Conservation (phyloP, 176 grass and related monocot species). For the Elaeis guineensis region DNA sequence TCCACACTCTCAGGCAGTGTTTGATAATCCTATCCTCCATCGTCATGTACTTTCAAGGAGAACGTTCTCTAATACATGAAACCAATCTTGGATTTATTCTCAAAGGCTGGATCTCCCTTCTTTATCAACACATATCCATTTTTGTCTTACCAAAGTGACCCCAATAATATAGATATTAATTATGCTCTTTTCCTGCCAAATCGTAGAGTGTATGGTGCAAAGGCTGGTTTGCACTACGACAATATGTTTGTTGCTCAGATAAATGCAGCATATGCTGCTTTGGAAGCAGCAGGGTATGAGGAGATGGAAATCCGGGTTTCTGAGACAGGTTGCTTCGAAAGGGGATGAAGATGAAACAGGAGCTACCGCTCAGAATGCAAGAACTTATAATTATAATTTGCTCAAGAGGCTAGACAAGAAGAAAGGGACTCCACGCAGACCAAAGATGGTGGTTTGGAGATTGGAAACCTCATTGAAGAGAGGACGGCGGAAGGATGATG, state of each 20-base stretch:
- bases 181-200: slow-evolving; percentile 82
- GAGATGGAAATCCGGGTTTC: slow-evolving; percentile 65
- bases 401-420: slow-evolving; percentile 40
- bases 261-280: slow-evolving; percentile 69
- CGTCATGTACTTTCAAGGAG: slow-evolving; percentile 46
- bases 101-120: slow-evolving; percentile 72
- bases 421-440: slow-evolving; percentile 63
- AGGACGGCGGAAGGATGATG: no score
- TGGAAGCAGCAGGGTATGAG: slow-evolving; percentile 70
- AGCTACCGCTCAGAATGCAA: slow-evolving; percentile 65
- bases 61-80: slow-evolving; percentile 35
- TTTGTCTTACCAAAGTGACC: slow-evolving; percentile 81
- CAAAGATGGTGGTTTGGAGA: slow-evolving; percentile 42
- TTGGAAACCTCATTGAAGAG: no score
- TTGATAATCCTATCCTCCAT: slow-evolving; percentile 62
- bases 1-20: slow-evolving; percentile 63
- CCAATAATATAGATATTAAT: slow-evolving; percentile 49
- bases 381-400: slow-evolving; percentile 54
- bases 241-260: slow-evolving; percentile 89
- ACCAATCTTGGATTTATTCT: slow-evolving; percentile 60
- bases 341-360: slow-evolving; percentile 61
- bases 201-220: slow-evolving; percentile 47
- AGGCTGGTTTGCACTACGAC: slow-evolving; percentile 51
- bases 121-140: slow-evolving; percentile 82
- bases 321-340: slow-evolving; percentile 79